Conservation (phyloP, 192 early-diverging fungal species). For the Coemansia sp. region DNA sequence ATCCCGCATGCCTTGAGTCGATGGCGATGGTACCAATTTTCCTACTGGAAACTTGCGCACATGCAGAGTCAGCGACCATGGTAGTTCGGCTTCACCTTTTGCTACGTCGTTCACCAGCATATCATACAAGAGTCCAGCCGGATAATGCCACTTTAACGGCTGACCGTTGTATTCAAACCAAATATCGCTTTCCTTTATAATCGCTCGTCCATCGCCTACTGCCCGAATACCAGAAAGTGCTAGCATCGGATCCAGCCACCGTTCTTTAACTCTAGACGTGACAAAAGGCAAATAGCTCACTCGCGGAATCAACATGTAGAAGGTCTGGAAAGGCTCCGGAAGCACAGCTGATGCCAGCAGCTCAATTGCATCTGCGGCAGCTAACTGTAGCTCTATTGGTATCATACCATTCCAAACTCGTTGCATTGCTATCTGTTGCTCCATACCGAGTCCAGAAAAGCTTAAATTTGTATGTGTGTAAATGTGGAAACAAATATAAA, state of each 20-base stretch:
- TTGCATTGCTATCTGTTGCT: slow-evolving; percentile 17
- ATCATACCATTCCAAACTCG: slow-evolving; percentile 46
- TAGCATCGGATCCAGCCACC: slow-evolving; percentile 49
- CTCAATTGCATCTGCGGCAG: slow-evolving; percentile 44
- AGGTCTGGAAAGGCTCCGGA: slow-evolving; percentile 52
- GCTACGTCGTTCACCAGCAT: slow-evolving; percentile 36
- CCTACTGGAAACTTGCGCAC: slow-evolving; percentile 66
- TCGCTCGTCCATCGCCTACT: background rate
- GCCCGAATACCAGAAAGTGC: slow-evolving; percentile 20
- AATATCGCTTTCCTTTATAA: slow-evolving; percentile 53
- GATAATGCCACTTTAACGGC: slow-evolving; percentile 86
- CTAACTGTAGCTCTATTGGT: slow-evolving; percentile 44
- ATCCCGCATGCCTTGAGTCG: slow-evolving; percentile 61
- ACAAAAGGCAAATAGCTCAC: slow-evolving; percentile 47
- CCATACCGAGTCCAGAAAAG: background rate
- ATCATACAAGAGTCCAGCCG: slow-evolving; percentile 82
- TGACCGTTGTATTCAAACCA: slow-evolving; percentile 74
- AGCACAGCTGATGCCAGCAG: slow-evolving; percentile 45
- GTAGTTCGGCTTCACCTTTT: slow-evolving; percentile 46
- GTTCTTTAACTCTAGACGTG: slow-evolving; percentile 25
- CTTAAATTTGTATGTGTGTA: no score
- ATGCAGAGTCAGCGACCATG: slow-evolving; percentile 80
- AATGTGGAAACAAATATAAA: no score
- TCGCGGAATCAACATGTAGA: slow-evolving; percentile 41
- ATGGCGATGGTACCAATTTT: slow-evolving; percentile 62